These are phyloP conservation scores for Hyaloscypha hepaticicola DNA, from an alignment of 495 filamentous ascomycete species.

Conservation along the genomic window DNA sequence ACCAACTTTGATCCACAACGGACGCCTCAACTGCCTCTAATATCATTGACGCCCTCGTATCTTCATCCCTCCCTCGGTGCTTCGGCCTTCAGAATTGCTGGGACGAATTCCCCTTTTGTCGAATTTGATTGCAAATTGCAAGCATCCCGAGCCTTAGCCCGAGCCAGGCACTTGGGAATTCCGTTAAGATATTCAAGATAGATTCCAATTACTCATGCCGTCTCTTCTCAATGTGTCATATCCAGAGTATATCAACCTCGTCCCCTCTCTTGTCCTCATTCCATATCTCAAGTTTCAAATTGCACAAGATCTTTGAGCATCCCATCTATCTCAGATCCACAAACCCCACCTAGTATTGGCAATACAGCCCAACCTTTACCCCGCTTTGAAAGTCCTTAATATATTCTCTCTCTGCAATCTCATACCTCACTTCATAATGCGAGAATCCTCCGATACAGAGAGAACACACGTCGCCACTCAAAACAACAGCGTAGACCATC, in stretches of 20 bases:
- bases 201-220: background rate
- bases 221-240: background rate
- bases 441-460: slow-evolving; percentile 22
- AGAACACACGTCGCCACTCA: slow-evolving; percentile 19
- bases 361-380: background rate
- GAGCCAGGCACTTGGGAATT: background rate
- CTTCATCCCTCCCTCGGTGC: background rate
- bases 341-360: background rate
- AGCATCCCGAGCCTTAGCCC: background rate
- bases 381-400: background rate
- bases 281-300: background rate
- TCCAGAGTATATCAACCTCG: background rate
- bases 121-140: background rate
- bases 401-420: background rate
- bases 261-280: background rate
- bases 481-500: slow-evolving; percentile 10
- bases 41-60: background rate
- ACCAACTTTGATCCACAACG: too few species aligned
- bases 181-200: too few species aligned
- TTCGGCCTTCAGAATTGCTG: background rate
- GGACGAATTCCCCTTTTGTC: background rate
- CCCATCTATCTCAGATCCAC: background rate
- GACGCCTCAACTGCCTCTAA: too few species aligned
- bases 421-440: slow-evolving; percentile 5
- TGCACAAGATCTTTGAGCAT: background rate